phyloP scores from a whole-genome alignment of 192 early-diverging fungal genomes.

The Umbelopsis vinacea region DNA sequence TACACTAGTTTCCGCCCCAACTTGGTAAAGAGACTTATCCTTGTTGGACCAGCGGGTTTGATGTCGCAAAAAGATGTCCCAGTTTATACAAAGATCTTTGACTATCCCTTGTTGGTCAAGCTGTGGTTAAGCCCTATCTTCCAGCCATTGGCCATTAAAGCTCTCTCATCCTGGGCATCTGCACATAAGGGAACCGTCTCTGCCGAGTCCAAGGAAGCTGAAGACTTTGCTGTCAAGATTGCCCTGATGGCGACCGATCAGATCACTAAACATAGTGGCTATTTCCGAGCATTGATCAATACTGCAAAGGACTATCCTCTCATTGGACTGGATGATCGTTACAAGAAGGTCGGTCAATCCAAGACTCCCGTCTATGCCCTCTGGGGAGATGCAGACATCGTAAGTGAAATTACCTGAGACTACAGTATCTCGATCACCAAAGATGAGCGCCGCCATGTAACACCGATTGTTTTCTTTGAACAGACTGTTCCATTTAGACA shows the following conservation, averaged over 20 bases:
- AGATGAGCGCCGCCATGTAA: not conserved
- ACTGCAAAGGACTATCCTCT: constrained; percentile 35
- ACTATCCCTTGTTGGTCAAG: constrained; percentile 19
- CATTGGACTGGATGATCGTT: constrained; percentile 28
- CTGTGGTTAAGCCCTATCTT: constrained; percentile 22
- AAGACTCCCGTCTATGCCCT: constrained; percentile 31
- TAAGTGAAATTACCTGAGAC: not conserved
- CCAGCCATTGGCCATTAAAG: constrained; percentile 23
- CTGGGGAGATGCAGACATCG: constrained; percentile 41
- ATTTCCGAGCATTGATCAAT: constrained; percentile 36
- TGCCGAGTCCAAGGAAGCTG: not conserved
- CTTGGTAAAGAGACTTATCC: constrained; percentile 43
- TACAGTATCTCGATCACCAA: not conserved
- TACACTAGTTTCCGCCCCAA: constrained; percentile 48
- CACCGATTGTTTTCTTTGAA: not conserved
- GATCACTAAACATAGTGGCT: constrained; percentile 37
- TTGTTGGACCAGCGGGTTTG: constrained; percentile 53
- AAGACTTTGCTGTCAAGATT: constrained; percentile 1
- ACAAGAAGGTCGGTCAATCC: constrained; percentile 28
- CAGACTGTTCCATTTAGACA: constrained; percentile 38
- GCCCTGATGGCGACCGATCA: constrained; percentile 25
- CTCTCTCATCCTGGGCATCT: not conserved
- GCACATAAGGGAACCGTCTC: not conserved
- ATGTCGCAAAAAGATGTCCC: constrained; percentile 37
- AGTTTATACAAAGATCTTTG: constrained; percentile 8